Evolutionary conservation across 2,329 filamentous ascomycete genomes (phyloP), one percentile per base, ranked within the genome.

Genomic region (Parastagonospora nodorum): DNA sequence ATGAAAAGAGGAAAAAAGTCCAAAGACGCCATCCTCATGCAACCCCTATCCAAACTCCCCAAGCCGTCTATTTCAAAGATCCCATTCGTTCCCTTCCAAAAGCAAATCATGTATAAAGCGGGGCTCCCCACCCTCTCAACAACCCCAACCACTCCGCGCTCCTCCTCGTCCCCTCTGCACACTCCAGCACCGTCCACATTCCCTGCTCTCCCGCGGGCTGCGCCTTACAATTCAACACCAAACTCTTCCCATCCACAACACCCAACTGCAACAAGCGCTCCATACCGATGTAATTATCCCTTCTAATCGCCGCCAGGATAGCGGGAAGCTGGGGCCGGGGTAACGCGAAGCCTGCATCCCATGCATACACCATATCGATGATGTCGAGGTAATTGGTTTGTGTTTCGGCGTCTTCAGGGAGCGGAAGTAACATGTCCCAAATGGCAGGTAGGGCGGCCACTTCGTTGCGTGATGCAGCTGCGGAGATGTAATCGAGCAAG

Each of bases 131-230:
- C n/a, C 53, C 47, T n/a, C 58, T 51, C 47, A 63, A 38, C 9
- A 63, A 37, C 12, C 58, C 51, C 40, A 58, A 53, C 58, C 58
- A 63, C 30, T 63, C 60, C 16, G 49, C 40, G 45, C 55, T 61
- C 38, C 55, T 51, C 15, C 50, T 45, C 14, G 55, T 63, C n/a
- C 42, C 54, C 32, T 61, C 58, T 36, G 55, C 58, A 37, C 58
- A 61, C 41, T 61, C 58, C 7, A 63, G 30, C n/a, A 60, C 50
- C 6, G 58, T 60, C 53, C 60, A 60, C 28, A 50, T 33, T 2
- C 51, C 53, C 10, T 48, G 24, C 28, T 63, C 60, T 11, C 60
- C 58, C 29, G 41, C 40, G 3, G 56, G 51, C n/a, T 53, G 45
- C 30, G 58, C 60, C 32, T 50, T 63, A 28, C 54, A 60, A 29